Evolutionary conservation across 495 filamentous ascomycete species (phyloP), one percentile per base, ranked within the genome.

Genomic region (Terfezia claveryi): DNA sequence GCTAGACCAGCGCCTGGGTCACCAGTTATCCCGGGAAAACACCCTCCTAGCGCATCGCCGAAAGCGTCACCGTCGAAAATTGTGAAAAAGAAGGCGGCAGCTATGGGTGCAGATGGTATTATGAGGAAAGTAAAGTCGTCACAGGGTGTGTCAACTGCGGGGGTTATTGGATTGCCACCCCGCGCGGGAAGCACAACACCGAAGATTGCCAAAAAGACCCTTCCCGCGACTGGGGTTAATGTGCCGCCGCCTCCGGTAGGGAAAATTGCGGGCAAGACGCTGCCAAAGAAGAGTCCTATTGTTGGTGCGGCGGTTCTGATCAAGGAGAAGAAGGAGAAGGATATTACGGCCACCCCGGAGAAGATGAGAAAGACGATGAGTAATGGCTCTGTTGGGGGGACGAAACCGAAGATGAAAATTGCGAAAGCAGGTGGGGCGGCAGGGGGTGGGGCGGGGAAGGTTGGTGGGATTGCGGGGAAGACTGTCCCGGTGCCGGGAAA

Each of bases 361-460:
- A 51, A 16, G 46, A 20, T 17, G 36, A 54, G 50, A 10, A 57
- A 16, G 60, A 51, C n/a, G 3, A 58, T 53, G 56, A 57, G 54
- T 37, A 41, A 37, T 16, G 27, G 37, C 8, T 54, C 54, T 8
- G 60, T 37, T 4, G 54, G 55, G 61, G 54, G 17, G 5, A 46
- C 54, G 23, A 64, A 64, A 20, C 49, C 62, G n/a, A 57, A 58
- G 32, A 49, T 57, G 20, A 62, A 59, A 46, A 46, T 20, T 46
- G 17, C 4, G 17, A 46, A 46, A 46, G 41, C 41, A 20, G 56
- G 55, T 8, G 52, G 51, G 10, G 50, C 57, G 11, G 23, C 50
- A 8, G 51, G 53, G 10, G 36, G 46, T 38, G 38, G 36, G 10
- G 8, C 36, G 10, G 57, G 36, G 1, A 53, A 38, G 27, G 27